Evolutionary conservation across 1,284 basidiomycete genomes (phyloP).

Genomic region (Boletus sp.): DNA sequence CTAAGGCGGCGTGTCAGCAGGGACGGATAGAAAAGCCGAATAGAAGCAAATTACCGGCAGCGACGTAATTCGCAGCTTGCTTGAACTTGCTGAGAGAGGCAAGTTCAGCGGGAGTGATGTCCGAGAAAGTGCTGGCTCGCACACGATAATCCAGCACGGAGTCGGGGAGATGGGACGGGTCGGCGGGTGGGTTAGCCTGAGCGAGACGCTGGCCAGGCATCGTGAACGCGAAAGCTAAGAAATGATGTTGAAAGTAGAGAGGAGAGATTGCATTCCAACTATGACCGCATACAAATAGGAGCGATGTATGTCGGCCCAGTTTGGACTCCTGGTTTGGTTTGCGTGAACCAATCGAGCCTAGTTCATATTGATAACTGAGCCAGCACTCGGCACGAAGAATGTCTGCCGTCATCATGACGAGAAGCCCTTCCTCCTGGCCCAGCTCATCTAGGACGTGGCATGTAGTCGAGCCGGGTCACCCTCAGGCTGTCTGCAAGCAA

Average conservation of each 20-base stretch:
- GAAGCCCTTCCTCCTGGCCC: too few relatives aligned
- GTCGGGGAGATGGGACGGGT: conserved; percentile 56
- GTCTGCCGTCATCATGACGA: too few relatives aligned
- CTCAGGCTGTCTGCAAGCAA: too few relatives aligned
- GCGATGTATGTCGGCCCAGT: too few relatives aligned
- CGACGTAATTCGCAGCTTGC: conserved; percentile 60
- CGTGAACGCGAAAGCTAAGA: neutral
- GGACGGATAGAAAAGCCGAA: neutral
- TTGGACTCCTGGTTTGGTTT: too few relatives aligned
- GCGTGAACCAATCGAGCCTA: too few relatives aligned
- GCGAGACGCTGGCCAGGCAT: conserved; percentile 59
- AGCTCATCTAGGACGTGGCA: too few relatives aligned
- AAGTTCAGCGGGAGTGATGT: conserved; percentile 48
- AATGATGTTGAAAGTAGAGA: neutral
- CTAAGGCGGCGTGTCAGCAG: conserved; percentile 31
- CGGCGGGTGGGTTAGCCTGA: conserved; percentile 59
- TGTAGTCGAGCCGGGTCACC: too few relatives aligned
- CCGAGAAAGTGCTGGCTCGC: conserved; percentile 40
- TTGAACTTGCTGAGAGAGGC: conserved; percentile 50
- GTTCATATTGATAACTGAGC: too few relatives aligned
- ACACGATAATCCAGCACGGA: conserved; percentile 44
- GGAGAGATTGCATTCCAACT: neutral
- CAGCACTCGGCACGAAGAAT: too few relatives aligned
- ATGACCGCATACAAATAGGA: neutral
- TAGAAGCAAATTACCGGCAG: conserved; percentile 44